Conservation (phyloP, 2,329 filamentous ascomycete genomes). For the Calonectria honghensis region DNA sequence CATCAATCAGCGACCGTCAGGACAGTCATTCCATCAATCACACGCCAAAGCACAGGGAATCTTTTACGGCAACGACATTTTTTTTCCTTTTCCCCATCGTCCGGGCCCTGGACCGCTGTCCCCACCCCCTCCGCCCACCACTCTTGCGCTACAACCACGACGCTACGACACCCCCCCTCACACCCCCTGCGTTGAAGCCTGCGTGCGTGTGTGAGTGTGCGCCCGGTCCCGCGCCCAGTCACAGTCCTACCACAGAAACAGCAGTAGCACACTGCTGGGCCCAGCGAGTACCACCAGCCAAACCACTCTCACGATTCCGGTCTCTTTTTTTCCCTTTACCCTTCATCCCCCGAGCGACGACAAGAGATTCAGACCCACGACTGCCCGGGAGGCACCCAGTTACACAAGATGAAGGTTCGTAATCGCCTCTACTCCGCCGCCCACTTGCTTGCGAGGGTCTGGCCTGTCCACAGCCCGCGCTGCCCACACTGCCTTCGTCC, state of each 20-base stretch:
- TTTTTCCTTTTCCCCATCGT: constrained; percentile 12
- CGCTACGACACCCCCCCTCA: constrained; percentile 40
- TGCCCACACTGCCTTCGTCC: constrained; percentile 32
- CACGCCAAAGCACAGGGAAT: constrained; percentile 22
- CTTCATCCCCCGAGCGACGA: constrained; percentile 48
- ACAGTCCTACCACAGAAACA: constrained; percentile 38
- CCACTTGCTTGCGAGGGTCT: constrained; percentile 35
- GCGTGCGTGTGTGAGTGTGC: constrained; percentile 36
- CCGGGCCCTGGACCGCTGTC: constrained; percentile 26
- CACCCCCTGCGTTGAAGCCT: constrained; percentile 36
- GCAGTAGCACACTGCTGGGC: constrained; percentile 48
- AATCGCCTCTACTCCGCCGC: constrained; percentile 46
- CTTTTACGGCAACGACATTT: constrained; percentile 27
- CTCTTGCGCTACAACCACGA: constrained; percentile 27
- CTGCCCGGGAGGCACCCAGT: constrained; percentile 56
- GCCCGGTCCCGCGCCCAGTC: constrained; percentile 37
- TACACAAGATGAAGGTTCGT: constrained; percentile 63
- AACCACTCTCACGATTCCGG: constrained; percentile 49
- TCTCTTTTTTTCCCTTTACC: constrained; percentile 49
- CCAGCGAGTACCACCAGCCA: constrained; percentile 47
- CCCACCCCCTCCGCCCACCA: constrained; percentile 40
- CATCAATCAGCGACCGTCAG: constrained; percentile 26
- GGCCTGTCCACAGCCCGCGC: constrained; percentile 21
- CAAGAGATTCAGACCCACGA: constrained; percentile 53
- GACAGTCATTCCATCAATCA: constrained; percentile 35